Conservation (phyloP, 2,329 filamentous ascomycete genomes). For the Biscogniauxia marginata region DNA sequence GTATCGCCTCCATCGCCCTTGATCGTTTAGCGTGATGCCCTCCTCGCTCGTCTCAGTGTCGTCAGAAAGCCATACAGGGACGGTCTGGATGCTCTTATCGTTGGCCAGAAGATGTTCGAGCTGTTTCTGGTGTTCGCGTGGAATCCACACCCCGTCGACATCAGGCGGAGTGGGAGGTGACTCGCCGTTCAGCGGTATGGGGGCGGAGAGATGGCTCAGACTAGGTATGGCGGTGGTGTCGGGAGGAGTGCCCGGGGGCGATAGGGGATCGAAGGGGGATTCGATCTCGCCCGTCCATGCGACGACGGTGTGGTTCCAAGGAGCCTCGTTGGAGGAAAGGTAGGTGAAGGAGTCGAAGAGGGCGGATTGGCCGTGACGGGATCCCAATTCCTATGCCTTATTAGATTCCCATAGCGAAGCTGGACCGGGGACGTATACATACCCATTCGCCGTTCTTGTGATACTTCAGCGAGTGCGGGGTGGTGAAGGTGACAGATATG, state of each 20-base stretch:
- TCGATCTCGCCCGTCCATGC: slow-evolving; percentile 93
- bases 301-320: slow-evolving; percentile 90
- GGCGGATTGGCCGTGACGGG: slow-evolving; percentile 83
- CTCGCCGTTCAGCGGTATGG: slow-evolving; percentile 69
- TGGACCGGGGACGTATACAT: slow-evolving; percentile 29
- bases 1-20: slow-evolving; percentile 83
- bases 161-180: slow-evolving; percentile 57
- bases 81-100: slow-evolving; percentile 72
- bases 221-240: slow-evolving; percentile 52
- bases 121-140: slow-evolving; percentile 65
- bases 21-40: slow-evolving; percentile 75
- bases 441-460: slow-evolving; percentile 62
- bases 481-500: slow-evolving; percentile 64
- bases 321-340: slow-evolving; percentile 76
- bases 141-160: slow-evolving; percentile 69
- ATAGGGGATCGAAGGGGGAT: slow-evolving; percentile 42
- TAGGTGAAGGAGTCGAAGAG: slow-evolving; percentile 89
- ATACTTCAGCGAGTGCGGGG: slow-evolving; percentile 59
- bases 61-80: slow-evolving; percentile 88
- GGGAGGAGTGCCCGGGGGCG: slow-evolving; percentile 48
- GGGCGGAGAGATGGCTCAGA: slow-evolving; percentile 74
- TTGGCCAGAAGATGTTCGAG: slow-evolving; percentile 73
- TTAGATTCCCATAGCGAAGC: slow-evolving; percentile 5
- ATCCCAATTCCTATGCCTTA: slow-evolving; percentile 62
- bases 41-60: slow-evolving; percentile 65